Conservation (phyloP, 2,329 filamentous ascomycete genomes). For the Aureobasidium sp. region DNA sequence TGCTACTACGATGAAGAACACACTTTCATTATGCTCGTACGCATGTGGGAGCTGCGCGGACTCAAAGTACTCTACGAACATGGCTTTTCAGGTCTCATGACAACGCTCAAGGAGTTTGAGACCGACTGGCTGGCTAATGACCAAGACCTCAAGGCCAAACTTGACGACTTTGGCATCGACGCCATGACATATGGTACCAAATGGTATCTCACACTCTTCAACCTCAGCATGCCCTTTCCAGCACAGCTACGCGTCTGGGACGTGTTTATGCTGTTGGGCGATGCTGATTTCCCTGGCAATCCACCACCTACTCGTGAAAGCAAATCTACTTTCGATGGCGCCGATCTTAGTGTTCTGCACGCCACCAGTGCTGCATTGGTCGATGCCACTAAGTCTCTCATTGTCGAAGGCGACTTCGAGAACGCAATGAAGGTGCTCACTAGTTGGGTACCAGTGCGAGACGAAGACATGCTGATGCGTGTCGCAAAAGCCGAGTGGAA, state of each 20-base stretch:
- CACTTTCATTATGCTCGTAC: slow-evolving; percentile 92
- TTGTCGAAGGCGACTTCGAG: slow-evolving; percentile 91
- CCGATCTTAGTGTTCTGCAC: slow-evolving; percentile 78
- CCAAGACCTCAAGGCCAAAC: slow-evolving; percentile 46
- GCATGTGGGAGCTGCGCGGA: slow-evolving; percentile 83
- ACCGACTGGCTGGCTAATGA: slow-evolving; percentile 69
- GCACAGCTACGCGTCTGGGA: slow-evolving; percentile 97
- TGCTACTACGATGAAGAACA: slow-evolving; percentile 97
- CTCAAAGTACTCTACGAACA: slow-evolving; percentile 74
- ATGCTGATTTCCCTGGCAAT: slow-evolving; percentile 34
- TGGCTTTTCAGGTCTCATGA: slow-evolving; percentile 81
- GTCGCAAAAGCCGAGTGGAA: slow-evolving; percentile 85
- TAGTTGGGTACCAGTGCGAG: slow-evolving; percentile 85
- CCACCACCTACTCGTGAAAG: not conserved
- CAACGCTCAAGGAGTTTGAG: slow-evolving; percentile 77
- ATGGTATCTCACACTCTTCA: slow-evolving; percentile 97
- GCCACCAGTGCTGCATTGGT: slow-evolving; percentile 84
- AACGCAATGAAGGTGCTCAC: slow-evolving; percentile 97
- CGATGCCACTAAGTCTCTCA: slow-evolving; percentile 77
- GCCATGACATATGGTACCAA: slow-evolving; percentile 90
- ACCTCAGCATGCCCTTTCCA: slow-evolving; percentile 88
- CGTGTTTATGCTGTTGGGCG: slow-evolving; percentile 89
- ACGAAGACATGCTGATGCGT: slow-evolving; percentile 88
- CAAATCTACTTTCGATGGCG: slow-evolving; percentile 36
- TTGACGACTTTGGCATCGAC: slow-evolving; percentile 70